Base-by-base conservation (phyloP, 2,329 filamentous ascomycete genomes). In the Purpureocillium takamizusanense region DNA sequence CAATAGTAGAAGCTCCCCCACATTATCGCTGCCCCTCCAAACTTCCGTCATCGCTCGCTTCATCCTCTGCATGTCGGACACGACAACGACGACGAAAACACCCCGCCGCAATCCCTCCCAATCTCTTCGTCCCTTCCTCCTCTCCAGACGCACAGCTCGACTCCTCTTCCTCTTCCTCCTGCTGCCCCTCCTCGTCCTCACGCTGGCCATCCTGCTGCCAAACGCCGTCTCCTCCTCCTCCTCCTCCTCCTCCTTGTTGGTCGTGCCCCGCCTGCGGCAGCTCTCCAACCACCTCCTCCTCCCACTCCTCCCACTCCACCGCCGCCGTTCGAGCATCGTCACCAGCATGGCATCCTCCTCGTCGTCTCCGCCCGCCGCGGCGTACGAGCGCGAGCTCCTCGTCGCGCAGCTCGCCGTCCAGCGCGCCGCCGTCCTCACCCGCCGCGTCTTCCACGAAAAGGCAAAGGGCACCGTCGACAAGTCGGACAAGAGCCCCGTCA, bases 401-500 rank as follows among this genome's bases (percentile, higher is more conserved):
- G 75, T 94, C 39, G 89, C 89, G 45, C 81, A 90, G 59, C 78
- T 95, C 32, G 88, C 89, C 44, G 89, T 95, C 41, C 87, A 94
- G 67, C 79, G 89, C 47, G 89, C 71, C 37, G 54, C 69, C 42
- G 62, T 72, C 48, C 67, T 73, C 39, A 74, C 71, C 47, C 70
- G 70, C 56, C 61, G 63, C 29, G 70, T 74, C 51, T 74, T 74
- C 56, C 61, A 88, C 65, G 84, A 90, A 52, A 92, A 90, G 64
- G 83, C 87, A 52, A 97, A 97, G 68, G 90, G 90, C 51, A 95
- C 92, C 33, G 74, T 95, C 37, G 59, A 63, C 53, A 98, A 98
- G 69, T 83, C 86, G 62, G 92, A 98, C 72, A 87, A 86, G 59
- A 95, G 89, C 9, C 92, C 92, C 48, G 92, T 98, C 53, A 98